Percentiles rank a stretch among this genome's conserved stretches.
Conservation (phyloP, 2,329 filamentous ascomycete species). For the Claviceps sp. region DNA sequence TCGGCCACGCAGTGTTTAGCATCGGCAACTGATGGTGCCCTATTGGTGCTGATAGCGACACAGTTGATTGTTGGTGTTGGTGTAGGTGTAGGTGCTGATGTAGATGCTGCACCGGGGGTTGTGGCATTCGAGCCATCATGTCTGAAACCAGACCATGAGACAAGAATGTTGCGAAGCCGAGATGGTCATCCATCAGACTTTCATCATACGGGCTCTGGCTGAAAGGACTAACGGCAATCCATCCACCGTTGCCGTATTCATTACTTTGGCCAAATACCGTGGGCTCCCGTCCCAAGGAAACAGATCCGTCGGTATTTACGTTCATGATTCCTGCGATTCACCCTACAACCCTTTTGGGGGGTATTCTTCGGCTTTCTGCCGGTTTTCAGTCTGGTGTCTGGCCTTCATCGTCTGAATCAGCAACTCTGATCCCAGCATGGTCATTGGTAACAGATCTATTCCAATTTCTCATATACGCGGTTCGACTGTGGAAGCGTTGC, state of each 20-base stretch:
- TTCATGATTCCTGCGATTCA: constrained; percentile 18
- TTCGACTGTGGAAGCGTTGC: not conserved
- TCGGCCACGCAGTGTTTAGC: constrained; percentile 66
- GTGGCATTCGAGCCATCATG: constrained; percentile 38
- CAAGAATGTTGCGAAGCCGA: constrained; percentile 41
- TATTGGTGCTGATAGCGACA: constrained; percentile 27
- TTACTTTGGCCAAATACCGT: constrained; percentile 17
- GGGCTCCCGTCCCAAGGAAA: constrained; percentile 18
- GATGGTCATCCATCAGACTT: constrained; percentile 53
- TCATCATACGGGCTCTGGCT: constrained; percentile 41
- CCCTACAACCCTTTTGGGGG: not conserved
- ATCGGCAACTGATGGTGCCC: constrained; percentile 51
- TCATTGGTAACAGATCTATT: not conserved
- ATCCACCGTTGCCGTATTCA: constrained; percentile 30
- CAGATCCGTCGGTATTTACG: constrained; percentile 17
- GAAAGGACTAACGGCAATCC: constrained; percentile 47
- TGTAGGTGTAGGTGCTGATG: constrained; percentile 2
- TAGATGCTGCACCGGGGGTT: constrained; percentile 27
- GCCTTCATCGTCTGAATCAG: not conserved
- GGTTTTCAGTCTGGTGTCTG: not conserved
- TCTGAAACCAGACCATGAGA: constrained; percentile 38
- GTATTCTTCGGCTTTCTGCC: no score
- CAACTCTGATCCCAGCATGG: not conserved
- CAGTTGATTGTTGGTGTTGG: constrained; percentile 18
- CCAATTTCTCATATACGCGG: not conserved